Evolutionary conservation across 352 stramenopile genomes (phyloP), one percentile per base, ranked within the genome.

Genomic region (Plasmopara viticola): DNA sequence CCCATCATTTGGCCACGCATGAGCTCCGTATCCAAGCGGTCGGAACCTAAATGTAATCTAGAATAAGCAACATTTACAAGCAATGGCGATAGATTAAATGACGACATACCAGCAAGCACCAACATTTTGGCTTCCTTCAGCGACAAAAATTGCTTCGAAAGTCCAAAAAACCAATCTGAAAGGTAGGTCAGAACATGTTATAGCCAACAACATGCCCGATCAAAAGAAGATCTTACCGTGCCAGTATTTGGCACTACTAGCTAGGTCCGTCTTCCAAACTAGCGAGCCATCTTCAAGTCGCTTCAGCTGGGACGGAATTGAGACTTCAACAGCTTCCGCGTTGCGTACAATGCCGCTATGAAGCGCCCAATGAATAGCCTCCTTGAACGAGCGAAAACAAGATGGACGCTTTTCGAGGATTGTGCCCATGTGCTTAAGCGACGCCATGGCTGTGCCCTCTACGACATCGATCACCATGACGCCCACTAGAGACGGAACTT

Each of bases 381-480:
- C 79, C 5, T 90, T 72, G 38, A 71, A 62, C 20, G 72, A 83
- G 14, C 63, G 61, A 56, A 95, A 95, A 15, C 56, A 50, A 40
- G 55, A 68, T 15, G 86, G 86, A n/a, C 83, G 72, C 40, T 71
- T 85, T 31, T 74, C 61, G 30, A 95, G 66, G 40, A 95, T 88
- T 5, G 64, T 58, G 40, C 87, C 69, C 86, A 95, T 95, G 64
- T 93, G 79, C 40, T 73, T 66, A 9, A 95, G 66, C 7, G 86
- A 90, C n/a, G 84, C 82, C 13, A 95, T 63, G 5, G 86, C 84
- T 6, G 86, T 95, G 41, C 84, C 84, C 49, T 95, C 86, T 8
- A 95, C 86, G 7, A 95, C 86, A 55, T 95, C 86, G 40, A 95
- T 82, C 34, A 95, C 84, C 69, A 95, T 88, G 2, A 94, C 70